phyloP scores from a whole-genome alignment of 495 filamentous ascomycete genomes.

The Xylaria sp. region DNA sequence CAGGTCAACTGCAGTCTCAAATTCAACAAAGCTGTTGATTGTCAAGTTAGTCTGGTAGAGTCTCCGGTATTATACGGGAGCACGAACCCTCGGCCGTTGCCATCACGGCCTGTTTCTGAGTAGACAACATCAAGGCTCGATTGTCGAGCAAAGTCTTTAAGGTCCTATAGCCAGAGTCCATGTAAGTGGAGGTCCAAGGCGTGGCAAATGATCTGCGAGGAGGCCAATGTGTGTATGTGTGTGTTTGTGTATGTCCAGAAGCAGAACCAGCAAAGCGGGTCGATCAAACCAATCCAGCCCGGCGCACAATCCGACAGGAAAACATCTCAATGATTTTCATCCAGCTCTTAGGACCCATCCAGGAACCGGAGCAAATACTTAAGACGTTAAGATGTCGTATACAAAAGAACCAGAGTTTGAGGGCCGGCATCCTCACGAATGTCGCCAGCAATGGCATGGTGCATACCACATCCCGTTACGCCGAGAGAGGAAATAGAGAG shows the following conservation, averaged over 20 bases:
- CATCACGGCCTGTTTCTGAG: slow-evolving; percentile 93
- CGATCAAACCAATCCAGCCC: slow-evolving; percentile 45
- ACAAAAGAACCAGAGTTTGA: slow-evolving; percentile 32
- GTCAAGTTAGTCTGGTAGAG: slow-evolving; percentile 16
- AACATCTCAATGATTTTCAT: slow-evolving; percentile 30
- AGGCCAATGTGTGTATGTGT: slow-evolving; percentile 51
- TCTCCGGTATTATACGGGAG: not conserved
- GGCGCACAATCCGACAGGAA: slow-evolving; percentile 32
- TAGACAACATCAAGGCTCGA: slow-evolving; percentile 98
- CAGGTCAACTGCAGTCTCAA: slow-evolving; percentile 89
- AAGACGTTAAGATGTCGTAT: slow-evolving; percentile 35
- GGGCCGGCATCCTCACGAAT: slow-evolving; percentile 35
- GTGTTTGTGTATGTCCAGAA: slow-evolving; percentile 53
- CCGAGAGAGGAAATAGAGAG: slow-evolving; percentile 44
- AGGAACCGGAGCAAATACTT: slow-evolving; percentile 37
- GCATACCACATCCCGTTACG: slow-evolving; percentile 40
- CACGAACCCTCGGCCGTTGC: slow-evolving; percentile 89
- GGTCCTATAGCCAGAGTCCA: slow-evolving; percentile 79
- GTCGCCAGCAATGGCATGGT: slow-evolving; percentile 38
- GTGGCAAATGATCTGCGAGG: slow-evolving; percentile 45
- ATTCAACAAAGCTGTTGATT: slow-evolving; percentile 86
- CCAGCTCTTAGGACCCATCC: slow-evolving; percentile 42
- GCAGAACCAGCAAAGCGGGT: slow-evolving; percentile 46
- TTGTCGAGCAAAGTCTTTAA: slow-evolving; percentile 99
- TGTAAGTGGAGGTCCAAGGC: slow-evolving; percentile 61